Conservation (phyloP, 805 yeast genomes). For the Wickerhamomyces pijperi region DNA sequence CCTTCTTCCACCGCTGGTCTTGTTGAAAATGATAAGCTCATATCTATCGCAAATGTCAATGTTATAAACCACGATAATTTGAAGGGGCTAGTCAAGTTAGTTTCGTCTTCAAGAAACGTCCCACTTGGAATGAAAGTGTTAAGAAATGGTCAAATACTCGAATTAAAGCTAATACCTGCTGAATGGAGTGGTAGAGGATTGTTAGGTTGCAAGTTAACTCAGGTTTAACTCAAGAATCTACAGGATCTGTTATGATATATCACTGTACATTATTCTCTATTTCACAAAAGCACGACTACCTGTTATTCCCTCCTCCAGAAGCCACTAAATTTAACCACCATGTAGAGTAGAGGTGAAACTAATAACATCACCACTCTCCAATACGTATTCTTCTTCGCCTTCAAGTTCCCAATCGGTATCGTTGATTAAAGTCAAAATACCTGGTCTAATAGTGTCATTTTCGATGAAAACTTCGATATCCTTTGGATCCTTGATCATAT, state of each 20-base stretch:
- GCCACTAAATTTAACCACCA: slow-evolving; percentile 74
- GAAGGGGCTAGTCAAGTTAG: slow-evolving; percentile 30
- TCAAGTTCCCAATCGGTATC: slow-evolving; percentile 97
- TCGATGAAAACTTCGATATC: slow-evolving; percentile 71
- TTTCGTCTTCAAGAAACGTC: slow-evolving; percentile 27
- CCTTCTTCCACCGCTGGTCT: too few species aligned
- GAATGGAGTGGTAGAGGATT: slow-evolving; percentile 22
- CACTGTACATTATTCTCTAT: not conserved
- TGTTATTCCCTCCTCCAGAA: too few species aligned
- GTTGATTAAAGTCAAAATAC: slow-evolving; percentile 81
- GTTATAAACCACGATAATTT: slow-evolving; percentile 46
- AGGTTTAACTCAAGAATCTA: too few species aligned
- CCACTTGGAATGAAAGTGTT: not conserved
- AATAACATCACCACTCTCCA: slow-evolving; percentile 66
- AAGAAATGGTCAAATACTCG: not conserved
- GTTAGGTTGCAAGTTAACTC: slow-evolving; percentile 15
- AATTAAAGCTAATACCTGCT: slow-evolving; percentile 4
- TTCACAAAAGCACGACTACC: slow-evolving; percentile 37
- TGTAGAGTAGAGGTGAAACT: slow-evolving; percentile 90
- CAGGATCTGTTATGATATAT: too few species aligned
- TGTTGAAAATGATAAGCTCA: slow-evolving; percentile 32
- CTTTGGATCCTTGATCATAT: slow-evolving; percentile 46
- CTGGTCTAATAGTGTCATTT: slow-evolving; percentile 79
- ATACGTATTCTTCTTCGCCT: slow-evolving; percentile 72
- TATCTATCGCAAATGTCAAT: slow-evolving; percentile 38